A percentile compares a stretch with the other conserved stretches of the same genome.
phyloP scores from a whole-genome alignment of 176 grass and related monocot genomes.

The Poa annua region DNA sequence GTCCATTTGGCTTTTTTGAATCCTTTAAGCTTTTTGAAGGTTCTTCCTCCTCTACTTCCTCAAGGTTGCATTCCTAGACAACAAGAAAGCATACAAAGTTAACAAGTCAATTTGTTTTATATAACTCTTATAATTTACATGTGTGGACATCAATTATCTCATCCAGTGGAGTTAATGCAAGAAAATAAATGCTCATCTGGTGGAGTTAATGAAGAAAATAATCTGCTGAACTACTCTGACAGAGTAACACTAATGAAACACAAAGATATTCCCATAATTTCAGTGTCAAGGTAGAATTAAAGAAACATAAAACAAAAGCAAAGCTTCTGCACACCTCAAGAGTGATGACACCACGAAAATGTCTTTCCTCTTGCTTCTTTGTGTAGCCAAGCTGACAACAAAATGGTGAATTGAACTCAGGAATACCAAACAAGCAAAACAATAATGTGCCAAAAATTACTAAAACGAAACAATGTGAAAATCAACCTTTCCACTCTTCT shows the following conservation, averaged over 20 bases:
- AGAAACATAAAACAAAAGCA: constrained; percentile 30
- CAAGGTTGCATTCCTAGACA: constrained; percentile 88
- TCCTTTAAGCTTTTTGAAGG: constrained; percentile 88
- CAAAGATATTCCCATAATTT: not conserved
- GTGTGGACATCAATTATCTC: not conserved
- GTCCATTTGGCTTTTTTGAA: constrained; percentile 83
- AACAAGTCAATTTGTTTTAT: constrained; percentile 8
- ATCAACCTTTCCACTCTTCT: constrained; percentile 92
- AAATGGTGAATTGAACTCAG: constrained; percentile 34
- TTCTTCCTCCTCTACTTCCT: constrained; percentile 96
- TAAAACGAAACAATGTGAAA: constrained; percentile 3
- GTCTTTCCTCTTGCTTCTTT: constrained; percentile 90
- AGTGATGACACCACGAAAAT: constrained; percentile 88
- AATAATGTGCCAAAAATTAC: constrained; percentile 28
- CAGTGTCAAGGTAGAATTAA: not conserved
- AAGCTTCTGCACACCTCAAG: constrained; percentile 62
- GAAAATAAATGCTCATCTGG: not conserved
- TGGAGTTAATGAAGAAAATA: constrained; percentile 6
- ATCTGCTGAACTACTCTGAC: not conserved
- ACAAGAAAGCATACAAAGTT: constrained; percentile 21
- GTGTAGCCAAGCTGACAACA: constrained; percentile 91
- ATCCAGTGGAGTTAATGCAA: not conserved
- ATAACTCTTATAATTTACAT: constrained; percentile 1
- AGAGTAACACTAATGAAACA: not conserved
- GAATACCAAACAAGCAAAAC: constrained; percentile 32